A percentile compares a stretch with the other conserved stretches of the same genome.
These are phyloP conservation scores for Colletotrichum cuscutae DNA, from an alignment of 2,329 filamentous ascomycete genomes.

Conservation along the genomic window DNA sequence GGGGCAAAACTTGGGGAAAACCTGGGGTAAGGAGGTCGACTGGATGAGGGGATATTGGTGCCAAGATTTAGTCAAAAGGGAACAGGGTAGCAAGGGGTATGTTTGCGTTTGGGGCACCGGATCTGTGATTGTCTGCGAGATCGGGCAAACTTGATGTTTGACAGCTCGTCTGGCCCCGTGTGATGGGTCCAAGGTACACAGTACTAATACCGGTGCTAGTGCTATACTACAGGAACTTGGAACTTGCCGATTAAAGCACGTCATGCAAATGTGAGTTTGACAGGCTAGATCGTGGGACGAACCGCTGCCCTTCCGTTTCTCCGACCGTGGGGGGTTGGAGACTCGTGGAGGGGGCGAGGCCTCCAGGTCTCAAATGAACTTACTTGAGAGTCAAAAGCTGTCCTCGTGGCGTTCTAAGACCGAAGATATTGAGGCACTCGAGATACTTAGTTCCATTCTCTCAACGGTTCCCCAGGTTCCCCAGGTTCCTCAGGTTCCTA, in stretches of 20 bases:
- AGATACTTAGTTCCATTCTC: background rate
- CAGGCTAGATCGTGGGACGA: background rate
- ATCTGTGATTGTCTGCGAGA: background rate
- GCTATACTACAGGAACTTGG: background rate
- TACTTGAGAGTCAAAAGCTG: background rate
- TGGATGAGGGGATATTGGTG: background rate
- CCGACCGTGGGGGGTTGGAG: background rate
- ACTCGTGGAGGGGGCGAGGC: background rate
- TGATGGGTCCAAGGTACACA: background rate
- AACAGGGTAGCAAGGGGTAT: background rate
- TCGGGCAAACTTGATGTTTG: background rate
- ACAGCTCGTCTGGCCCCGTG: background rate
- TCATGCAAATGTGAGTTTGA: conserved; percentile 6
- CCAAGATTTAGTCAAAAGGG: background rate
- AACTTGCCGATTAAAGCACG: background rate
- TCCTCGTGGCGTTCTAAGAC: background rate
- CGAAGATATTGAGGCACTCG: background rate
- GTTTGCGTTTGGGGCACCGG: background rate
- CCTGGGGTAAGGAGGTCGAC: background rate
- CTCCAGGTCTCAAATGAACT: background rate
- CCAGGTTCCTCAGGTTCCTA: no score
- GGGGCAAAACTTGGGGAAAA: background rate
- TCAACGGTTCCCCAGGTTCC: no score
- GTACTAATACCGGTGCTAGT: no score
- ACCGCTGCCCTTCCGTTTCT: conserved; percentile 1